Evolutionary conservation across 176 grass and related monocot species (phyloP), one percentile per base, ranked within the genome.

Genomic region (Zea luxurians): DNA sequence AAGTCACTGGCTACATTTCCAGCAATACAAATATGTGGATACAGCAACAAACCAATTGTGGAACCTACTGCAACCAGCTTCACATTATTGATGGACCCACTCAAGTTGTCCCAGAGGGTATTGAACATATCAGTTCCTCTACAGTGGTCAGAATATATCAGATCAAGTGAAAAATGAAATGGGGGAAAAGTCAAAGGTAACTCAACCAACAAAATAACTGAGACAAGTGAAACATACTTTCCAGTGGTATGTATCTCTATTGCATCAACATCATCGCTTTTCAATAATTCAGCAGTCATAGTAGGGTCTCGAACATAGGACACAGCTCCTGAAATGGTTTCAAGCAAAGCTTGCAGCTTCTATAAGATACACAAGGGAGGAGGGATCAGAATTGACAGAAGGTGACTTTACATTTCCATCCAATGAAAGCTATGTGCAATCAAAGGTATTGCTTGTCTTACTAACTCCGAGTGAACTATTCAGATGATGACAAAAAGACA

Each of bases 231-330:
- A 86, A 87, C 74, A 36, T 77, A 97, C 91, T 66, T 97, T 81
- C 87, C 89, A 86, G 83, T 88, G 50, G 89, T 94, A 85, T 97
- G 95, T 78, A 94, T 97, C 66, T 97, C 95, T 88, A 94, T 85
- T 42, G 91, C 95, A 90, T 94, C 89, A 35, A 97, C 95, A 64
- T 97, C 91, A 38, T 80, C 60, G 61, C 87, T 84, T 86, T 83
- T 85, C 80, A 97, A 83, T 80, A 97, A 86, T 65, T 92, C 84
- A 77, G 70, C 38, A n/a, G 91, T 92, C 5, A 10, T 90, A 54
- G 81, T 59, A 74, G 95, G 91, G 88, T 94, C 91, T 83, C 91
- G 87, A 40, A 92, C 78, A 80, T 94, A 97, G 49, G 87, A 86
- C 40, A 77, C 79, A 64, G 91, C 83, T 85, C 91, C 91, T 97